A percentile compares a stretch with the other conserved stretches of the same genome.
phyloP scores from a whole-genome alignment of 2,329 filamentous ascomycete species.

The Monilinia fructicola region DNA sequence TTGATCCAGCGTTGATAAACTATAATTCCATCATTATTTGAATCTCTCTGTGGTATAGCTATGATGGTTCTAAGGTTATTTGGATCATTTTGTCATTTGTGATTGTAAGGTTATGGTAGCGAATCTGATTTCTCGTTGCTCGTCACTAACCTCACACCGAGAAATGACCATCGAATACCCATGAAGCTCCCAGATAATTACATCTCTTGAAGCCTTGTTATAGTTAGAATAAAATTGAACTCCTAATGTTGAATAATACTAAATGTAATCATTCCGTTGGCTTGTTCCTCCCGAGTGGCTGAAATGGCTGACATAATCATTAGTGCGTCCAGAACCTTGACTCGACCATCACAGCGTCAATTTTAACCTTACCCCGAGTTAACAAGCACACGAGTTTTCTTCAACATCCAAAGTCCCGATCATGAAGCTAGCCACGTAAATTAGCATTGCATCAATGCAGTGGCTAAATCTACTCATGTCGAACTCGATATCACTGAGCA shows the following conservation, averaged over 20 bases:
- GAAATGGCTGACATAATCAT: constrained; percentile 3
- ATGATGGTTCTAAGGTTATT: not conserved
- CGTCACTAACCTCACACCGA: no score
- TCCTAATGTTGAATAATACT: no score
- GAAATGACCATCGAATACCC: not conserved
- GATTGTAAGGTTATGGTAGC: no score
- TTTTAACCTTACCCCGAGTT: constrained; percentile 5
- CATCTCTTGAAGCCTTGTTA: no score
- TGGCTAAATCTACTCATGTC: constrained; percentile 9
- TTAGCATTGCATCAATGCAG: not conserved
- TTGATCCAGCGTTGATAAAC: not conserved
- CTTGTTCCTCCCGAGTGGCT: not conserved
- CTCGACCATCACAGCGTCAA: not conserved
- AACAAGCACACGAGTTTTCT: constrained; percentile 1
- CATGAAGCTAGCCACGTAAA: not conserved
- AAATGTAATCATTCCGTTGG: not conserved
- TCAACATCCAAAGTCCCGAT: not conserved
- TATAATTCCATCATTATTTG: not conserved
- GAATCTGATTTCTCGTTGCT: not conserved
- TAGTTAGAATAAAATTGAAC: no score
- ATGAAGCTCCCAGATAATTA: no score
- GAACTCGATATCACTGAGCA: not conserved
- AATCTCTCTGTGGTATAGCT: not conserved
- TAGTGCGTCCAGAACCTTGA: constrained; percentile 4
- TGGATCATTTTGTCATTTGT: not conserved